Base-by-base conservation (phyloP, 257 asterid genomes). In the Solanum raphanifolium region DNA sequence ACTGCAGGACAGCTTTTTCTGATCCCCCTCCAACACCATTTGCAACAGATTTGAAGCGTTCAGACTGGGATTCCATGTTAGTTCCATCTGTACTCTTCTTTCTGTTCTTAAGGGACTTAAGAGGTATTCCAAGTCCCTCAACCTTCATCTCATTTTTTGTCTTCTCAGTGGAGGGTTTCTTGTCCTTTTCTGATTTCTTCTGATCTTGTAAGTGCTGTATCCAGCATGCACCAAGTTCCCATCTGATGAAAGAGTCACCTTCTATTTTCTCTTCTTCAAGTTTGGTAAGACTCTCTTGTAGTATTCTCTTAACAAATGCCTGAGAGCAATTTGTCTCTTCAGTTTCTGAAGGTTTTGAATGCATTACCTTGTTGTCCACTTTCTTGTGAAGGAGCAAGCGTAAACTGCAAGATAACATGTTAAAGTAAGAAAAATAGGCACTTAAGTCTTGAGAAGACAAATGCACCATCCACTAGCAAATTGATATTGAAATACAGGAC, bases 141-240 rank as follows among this genome's bases (percentile, higher is more conserved):
- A 95, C 99, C 92, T 95, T 95, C 98, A 93, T 87, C 90, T 95
- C 98, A 86, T 94, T 95, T 90, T 95, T 95, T 34, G 87, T 86
- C 91, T 93, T 95, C 88, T 95, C 98, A 85, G 78, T 85, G 23
- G 95, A 71, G 41, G 90, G 90, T 89, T 97, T 95, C 91, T 95
- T 95, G 90, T 97, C 98, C 82, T 96, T 96, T 89, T 95, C 99
- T 79, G 95, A 87, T 92, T 96, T 95, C 89, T 93, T 95, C 94
- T 95, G 98, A 90, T 96, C 99, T 90, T 95, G 99, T 86, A 96
- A 89, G 91, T 96, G 99, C 73, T 96, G 99, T 91, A 96, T 90
- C 99, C 99, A 96, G 93, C 99, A 96, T 84, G 99, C 99, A 83
- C 98, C 99, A 89, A 96, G 98, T 90, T 96, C 99, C 99, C 99